These are phyloP conservation scores for Clavulina sp. DNA, from an alignment of 768 basidiomycete species.

Conservation along the genomic window DNA sequence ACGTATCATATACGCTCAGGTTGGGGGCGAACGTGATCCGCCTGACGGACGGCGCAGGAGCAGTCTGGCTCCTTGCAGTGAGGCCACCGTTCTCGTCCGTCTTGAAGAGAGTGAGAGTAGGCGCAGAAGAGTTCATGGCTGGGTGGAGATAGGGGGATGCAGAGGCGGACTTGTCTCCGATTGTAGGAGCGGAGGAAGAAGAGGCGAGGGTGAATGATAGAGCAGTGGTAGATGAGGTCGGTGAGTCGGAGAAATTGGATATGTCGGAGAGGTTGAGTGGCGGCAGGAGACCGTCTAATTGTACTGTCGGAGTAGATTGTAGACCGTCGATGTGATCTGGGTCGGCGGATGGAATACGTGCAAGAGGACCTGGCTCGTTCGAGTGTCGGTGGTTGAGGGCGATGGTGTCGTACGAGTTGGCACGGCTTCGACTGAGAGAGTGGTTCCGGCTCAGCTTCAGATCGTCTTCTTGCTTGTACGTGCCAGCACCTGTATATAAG, in stretches of 20 bases:
- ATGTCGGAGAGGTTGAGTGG: conserved; percentile 12
- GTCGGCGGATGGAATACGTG: conserved; percentile 66
- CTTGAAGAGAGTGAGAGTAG: conserved; percentile 49
- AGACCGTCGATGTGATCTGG: conserved; percentile 80
- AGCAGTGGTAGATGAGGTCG: neutral
- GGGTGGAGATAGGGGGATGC: conserved; percentile 46
- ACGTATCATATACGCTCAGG: conserved; percentile 93
- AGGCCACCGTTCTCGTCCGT: conserved; percentile 20
- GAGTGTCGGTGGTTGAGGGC: conserved; percentile 26
- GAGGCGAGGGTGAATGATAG: no score
- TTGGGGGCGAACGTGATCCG: conserved; percentile 79
- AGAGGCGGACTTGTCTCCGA: neutral
- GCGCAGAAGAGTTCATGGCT: conserved; percentile 75
- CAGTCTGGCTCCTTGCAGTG: conserved; percentile 57
- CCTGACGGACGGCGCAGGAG: conserved; percentile 33
- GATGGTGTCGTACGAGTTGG: conserved; percentile 63
- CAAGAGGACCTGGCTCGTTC: conserved; percentile 59
- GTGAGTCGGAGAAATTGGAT: conserved; percentile 3
- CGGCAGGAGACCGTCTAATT: conserved; percentile 13
- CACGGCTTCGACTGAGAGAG: conserved; percentile 32
- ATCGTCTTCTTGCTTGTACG: conserved; percentile 47
- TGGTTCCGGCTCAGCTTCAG: conserved; percentile 25
- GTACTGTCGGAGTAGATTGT: conserved; percentile 25
- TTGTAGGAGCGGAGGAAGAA: conserved; percentile 6
- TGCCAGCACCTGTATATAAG: conserved; percentile 37